A percentile compares a stretch with the other conserved stretches of the same genome.
phyloP scores from a whole-genome alignment of 345 rosid species.

The Hibiscus tridactylites region DNA sequence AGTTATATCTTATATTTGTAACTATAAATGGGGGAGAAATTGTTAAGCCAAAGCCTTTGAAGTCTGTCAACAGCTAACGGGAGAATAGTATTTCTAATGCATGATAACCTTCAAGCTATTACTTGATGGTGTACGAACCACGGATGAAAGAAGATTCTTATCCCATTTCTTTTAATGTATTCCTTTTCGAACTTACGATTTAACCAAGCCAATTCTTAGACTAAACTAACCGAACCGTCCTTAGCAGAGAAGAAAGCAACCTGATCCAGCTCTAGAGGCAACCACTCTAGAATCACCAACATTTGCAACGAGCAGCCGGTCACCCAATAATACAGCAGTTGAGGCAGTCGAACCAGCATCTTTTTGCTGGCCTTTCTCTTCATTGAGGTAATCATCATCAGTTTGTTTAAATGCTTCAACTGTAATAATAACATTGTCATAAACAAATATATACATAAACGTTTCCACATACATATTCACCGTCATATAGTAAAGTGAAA shows the following conservation, averaged over 20 bases:
- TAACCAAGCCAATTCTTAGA: neutral
- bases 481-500: neutral
- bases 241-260: constrained; percentile 17
- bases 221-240: neutral
- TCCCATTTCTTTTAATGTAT: neutral
- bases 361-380: constrained; percentile 32
- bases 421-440: constrained; percentile 12
- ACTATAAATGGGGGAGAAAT: neutral
- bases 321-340: constrained; percentile 42
- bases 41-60: neutral
- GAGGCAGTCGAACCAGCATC: constrained; percentile 60
- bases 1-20: neutral
- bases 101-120: neutral
- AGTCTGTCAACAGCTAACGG: neutral
- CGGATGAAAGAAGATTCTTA: neutral
- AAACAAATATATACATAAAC: neutral
- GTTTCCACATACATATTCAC: neutral
- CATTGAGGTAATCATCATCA: constrained; percentile 34
- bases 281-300: constrained; percentile 68
- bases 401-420: constrained; percentile 40
- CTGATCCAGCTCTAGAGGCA: constrained; percentile 42
- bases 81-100: neutral
- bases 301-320: constrained; percentile 47
- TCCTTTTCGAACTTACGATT: neutral
- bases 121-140: neutral